Evolutionary conservation across 1,284 basidiomycete genomes (phyloP), one percentile per base, ranked within the genome.

Genomic region (Boletus albobrunnescens): DNA sequence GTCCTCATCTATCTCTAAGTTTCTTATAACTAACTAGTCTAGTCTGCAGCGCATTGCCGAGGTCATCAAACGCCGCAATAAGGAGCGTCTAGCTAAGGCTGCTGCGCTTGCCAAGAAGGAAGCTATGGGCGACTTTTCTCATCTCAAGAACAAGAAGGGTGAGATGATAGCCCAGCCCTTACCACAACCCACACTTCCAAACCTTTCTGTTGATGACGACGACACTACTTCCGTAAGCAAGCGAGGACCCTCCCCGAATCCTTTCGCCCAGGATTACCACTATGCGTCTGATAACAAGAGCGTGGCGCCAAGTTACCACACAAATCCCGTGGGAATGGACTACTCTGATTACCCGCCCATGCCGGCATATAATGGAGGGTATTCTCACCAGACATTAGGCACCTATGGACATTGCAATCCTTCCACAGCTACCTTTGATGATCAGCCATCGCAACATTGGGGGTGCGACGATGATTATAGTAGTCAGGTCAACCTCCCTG

Each of bases 171-270:
- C 77, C 16, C 79, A 87, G 54, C 87, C 90, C n/a, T 75, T 91
- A 19, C 90, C 90, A n/a, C 93, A 96, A 68, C 94, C 94, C 0
- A 99, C 94, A 2, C 78, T 98, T 38, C 94, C 94, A n/a, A 88
- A 89, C 53, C 77, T 99, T 45, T 87, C 83, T 17, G 74, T 96
- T 49, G 87, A 92, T 53, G 90, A 95, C 53, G 81, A 86, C 54
- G 82, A 89, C 49, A 65, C 71, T 16, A 69, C 76, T 2, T 83
- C 82, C 11, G 69, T 80, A 54, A 71, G 73, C 49, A 84, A 81
- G 28, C 79, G 78, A 43, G 74, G 71, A 20, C 71, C 74, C 23
- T 70, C 82, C 12, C 74, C 79, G 10, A 81, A 73, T 65, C 73
- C 74, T 11, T 75, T 77, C 63, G 73, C 72, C 50, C 73, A 78